Evolutionary conservation across 352 stramenopile species (phyloP), one percentile per base, ranked within the genome.

Genomic region (Phytopythium delawarense): DNA sequence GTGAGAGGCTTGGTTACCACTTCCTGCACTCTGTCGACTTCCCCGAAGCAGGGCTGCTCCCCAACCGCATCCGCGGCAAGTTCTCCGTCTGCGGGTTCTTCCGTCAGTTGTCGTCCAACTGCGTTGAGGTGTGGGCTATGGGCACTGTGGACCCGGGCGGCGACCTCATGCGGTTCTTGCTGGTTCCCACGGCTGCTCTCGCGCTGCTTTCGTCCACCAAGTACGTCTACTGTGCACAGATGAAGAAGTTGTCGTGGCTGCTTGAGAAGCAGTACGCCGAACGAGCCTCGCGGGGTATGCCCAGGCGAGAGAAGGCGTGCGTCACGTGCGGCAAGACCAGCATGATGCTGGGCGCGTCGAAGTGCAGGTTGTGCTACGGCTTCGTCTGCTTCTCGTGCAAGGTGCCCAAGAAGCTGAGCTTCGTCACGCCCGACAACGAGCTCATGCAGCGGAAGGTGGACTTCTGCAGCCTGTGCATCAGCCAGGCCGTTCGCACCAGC

Each of bases 21-120:
- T 69, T 89, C 37, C 61, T 85, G 59, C 80, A 89, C 67, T 89
- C 80, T 54, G 69, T 89, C 44, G 66, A 85, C 28, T 74, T 88
- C 12, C 59, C 70, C 1, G 65, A 84, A 53, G 75, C 79, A 15
- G 15, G 7, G 21, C 46, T 34, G 15, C 44, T 74, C 3, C 59
- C 67, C 5, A 63, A 66, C 44, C 59, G 64, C 4, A 35, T 72
- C 15, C 64, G 65, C 11, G 68, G 61, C 11, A 61, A 67, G 25
- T 42, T 75, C 42, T 75, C 68, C 6, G 55, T 73, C 23, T 73
- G 69, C 52, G 57, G 55, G 18, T 64, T 76, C 46, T 76, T 73
- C 52, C 69, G 62, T 0, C 69, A 76, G 51, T n/a, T 61, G 7
- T 28, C 12, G 1, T 15, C 30, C 7, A 58, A 66, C 11, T 28